Evolutionary conservation across 2,329 filamentous ascomycete species (phyloP), one percentile per base, ranked within the genome.

Genomic region (Apiospora phragmitis): DNA sequence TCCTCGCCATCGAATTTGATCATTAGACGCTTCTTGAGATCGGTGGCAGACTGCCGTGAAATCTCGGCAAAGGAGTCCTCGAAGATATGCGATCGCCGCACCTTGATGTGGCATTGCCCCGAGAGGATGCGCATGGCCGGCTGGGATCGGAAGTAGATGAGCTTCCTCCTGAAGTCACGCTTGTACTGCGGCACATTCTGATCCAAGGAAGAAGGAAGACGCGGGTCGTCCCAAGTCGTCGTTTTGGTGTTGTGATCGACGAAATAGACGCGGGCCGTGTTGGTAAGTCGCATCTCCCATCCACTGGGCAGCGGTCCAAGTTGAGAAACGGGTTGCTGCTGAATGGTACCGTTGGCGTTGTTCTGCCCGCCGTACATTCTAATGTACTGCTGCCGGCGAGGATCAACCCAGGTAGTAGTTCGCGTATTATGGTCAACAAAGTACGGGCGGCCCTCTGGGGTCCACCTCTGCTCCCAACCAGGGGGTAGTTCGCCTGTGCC

Each of bases 181-280:
- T 99, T 99, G 86, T 99, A 99, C 84, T 99, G 96, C 68, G 96
- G 96, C 68, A 99, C 96, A 73, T 98, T 98, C 83, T 99, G 96
- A 77, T 99, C 96, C 72, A 99, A 86, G 0, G 96, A 98, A 3
- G 95, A 98, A 32, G 96, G 96, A 75, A 99, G 85, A 79, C 96
- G 90, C 45, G 96, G 96, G 79, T 99, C 96, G 79, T 99, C 96
- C 96, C 96, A 99, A 0, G 96, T 99, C 4, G 96, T 99, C 0
- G 96, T 99, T 87, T 99, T 99, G 62, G 96, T 99, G 84, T 99
- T 99, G 85, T 99, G 96, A 79, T 99, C 96, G 62, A 99, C 96
- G 81, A 99, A 99, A 84, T 99, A 99, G 21, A 99, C 96, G 71
- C 96, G 90, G 38, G 96, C 96, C 18, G 96, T 99, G 82, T 99